Base-by-base conservation (phyloP, 345 rosid species). In the Gossypium rotundifolium region DNA sequence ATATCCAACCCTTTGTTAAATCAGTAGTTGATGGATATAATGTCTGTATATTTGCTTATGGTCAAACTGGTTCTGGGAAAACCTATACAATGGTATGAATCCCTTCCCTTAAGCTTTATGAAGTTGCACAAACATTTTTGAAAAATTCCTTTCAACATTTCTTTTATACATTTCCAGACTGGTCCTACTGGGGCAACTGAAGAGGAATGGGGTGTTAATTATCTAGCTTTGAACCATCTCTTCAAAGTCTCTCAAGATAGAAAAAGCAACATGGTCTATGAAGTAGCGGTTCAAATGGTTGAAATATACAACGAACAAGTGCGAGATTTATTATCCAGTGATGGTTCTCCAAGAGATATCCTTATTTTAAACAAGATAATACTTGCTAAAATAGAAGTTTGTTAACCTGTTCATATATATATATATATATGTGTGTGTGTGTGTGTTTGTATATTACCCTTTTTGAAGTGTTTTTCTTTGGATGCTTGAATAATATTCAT, bases 61-160 rank as follows among this genome's bases (percentile, higher is more conserved):
- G 98, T n/a, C 98, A 94, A 84, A 94, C 98, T 46, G 97, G 98
- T 75, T 94, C 97, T 0, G 98, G 98, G 17, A 94, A 94, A 81
- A 94, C 98, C 4, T 84, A 91, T 79, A 94, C 98, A 7, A 94
- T 92, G 98, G 98, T 94, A 82, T 4, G 67, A 33, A 70, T 20
- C 40, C 52, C 25, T 14, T 38, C 40, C 13, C 40, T 11, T 75
- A 61, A 38, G 54, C 38, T 76, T 70, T 18, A 11, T 25, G 61
- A 60, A 25, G 12, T 22, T 45, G 45, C 23, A 25, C 20, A 10
- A 38, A 33, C 75, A 57, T 68, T 63, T 65, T 67, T 55, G 13
- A 9, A 53, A 23, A 70, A 63, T 69, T 71, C 78, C 23, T 74
- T 52, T 12, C 27, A 23, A 17, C n/a, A 68, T 52, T 51, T 60